These are phyloP conservation scores for Oldenlandia corymbosa DNA, from an alignment of 257 asterid genomes.

Conservation along the genomic window DNA sequence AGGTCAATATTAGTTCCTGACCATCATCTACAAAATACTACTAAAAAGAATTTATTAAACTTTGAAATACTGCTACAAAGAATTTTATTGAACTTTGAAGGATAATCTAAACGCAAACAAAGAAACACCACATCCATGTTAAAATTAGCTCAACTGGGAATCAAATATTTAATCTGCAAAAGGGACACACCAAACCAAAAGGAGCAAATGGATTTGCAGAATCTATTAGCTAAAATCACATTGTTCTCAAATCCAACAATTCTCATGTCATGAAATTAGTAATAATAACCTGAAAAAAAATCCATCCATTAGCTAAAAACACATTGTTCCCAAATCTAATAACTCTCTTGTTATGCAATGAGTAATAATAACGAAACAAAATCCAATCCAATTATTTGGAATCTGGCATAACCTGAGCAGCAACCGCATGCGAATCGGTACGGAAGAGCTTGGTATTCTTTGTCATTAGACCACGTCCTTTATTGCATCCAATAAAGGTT, in stretches of 20 bases:
- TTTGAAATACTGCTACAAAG: no score
- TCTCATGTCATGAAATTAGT: neutral
- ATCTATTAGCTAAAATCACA: neutral
- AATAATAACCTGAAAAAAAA: no score
- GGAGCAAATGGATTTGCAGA: neutral
- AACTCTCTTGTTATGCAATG: neutral
- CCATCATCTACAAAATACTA: neutral
- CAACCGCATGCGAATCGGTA: slow-evolving; percentile 97
- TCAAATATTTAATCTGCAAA: neutral
- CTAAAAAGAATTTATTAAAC: no score
- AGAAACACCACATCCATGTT: neutral
- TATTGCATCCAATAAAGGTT: no score
- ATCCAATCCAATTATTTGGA: neutral
- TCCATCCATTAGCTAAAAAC: neutral
- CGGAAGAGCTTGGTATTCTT: slow-evolving; percentile 96
- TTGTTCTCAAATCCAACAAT: no score
- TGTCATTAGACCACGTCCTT: no score
- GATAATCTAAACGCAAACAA: neutral
- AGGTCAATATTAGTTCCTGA: neutral
- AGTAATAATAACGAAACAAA: neutral
- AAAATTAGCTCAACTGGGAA: neutral
- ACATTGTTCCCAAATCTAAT: neutral
- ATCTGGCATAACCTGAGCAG: slow-evolving; percentile 65
- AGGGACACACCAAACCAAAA: neutral
- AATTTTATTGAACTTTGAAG: neutral